phyloP scores from a whole-genome alignment of 2,329 filamentous ascomycete genomes.

The Aspergillus spinulosporus region DNA sequence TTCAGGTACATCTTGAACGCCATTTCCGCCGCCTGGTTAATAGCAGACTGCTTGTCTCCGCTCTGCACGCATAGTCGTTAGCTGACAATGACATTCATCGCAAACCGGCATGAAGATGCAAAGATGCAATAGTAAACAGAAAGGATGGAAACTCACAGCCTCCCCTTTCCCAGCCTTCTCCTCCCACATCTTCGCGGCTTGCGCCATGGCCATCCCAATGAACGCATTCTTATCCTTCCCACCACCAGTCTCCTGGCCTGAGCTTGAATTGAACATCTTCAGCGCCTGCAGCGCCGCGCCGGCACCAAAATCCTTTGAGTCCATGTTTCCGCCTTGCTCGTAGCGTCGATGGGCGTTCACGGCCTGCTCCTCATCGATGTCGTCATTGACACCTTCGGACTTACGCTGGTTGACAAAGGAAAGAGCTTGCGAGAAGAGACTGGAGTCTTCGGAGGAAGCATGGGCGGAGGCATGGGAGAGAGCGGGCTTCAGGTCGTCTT shows the following conservation, averaged over 20 bases:
- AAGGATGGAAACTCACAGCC: constrained; percentile 43
- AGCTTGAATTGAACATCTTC: constrained; percentile 72
- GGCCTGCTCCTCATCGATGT: constrained; percentile 65
- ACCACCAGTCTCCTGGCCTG: constrained; percentile 32
- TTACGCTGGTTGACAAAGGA: constrained; percentile 52
- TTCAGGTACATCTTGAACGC: constrained; percentile 91
- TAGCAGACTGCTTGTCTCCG: constrained; percentile 75
- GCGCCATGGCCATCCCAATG: constrained; percentile 80
- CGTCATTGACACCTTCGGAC: constrained; percentile 51
- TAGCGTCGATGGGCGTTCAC: constrained; percentile 73
- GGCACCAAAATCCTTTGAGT: constrained; percentile 42
- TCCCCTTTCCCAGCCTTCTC: constrained; percentile 59
- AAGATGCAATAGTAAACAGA: constrained; percentile 1
- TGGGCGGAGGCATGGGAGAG: constrained; percentile 57
- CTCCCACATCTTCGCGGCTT: constrained; percentile 77
- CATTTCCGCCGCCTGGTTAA: constrained; percentile 79
- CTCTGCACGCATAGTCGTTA: constrained; percentile 30
- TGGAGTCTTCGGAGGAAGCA: constrained; percentile 49
- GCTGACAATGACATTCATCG: not conserved
- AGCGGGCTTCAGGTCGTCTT: constrained; percentile 56
- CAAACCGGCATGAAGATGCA: too few relatives aligned
- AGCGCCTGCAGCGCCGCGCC: constrained; percentile 58
- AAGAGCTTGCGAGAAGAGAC: constrained; percentile 59
- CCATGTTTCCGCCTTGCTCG: constrained; percentile 56
- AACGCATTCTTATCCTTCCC: constrained; percentile 70